Base-by-base conservation (phyloP, 2,329 filamentous ascomycete species). In the Rhinocladiella mackenziei region DNA sequence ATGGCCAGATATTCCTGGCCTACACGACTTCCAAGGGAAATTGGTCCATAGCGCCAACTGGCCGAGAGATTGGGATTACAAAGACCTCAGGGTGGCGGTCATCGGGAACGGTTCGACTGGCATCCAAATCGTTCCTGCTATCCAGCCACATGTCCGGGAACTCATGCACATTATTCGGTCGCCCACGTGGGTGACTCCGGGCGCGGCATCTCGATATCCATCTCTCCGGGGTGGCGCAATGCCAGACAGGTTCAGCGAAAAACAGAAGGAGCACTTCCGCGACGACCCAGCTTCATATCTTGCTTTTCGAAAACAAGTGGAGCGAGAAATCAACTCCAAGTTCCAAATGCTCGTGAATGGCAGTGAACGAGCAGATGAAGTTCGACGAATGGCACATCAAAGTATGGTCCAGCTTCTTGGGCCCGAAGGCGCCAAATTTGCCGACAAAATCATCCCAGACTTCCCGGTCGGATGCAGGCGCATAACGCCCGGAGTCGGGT, bases 401-500 rank as follows among this genome's bases (percentile, higher is more conserved):
- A 35, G 32, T 11, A 41, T 22, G 30, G 14, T 30, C 15, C 22
- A 23, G 5, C 13, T 41, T 14, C 17, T 19, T 14, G 37, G 37
- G 17, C 26, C 19, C 15, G 25, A 44, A 2, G 22, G 25, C 19
- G 26, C 19, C n/a, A 26, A 29, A n/a, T 29, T 33, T 10, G 29
- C 30, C 22, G 22, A 45, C 3, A 37, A 35, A 19, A 28, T 56
- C n/a, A 51, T 54, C 11, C 62, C 60, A 1, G 44, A 55, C 1
- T 60, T 54, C 37, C 31, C 41, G 9, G 44, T 59, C 6, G 72
- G 71, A 1, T 76, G 72, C 43, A 62, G 71, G 8, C 62, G 73
- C 1, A 51, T 73, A 9, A 74, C 73, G 0, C 74, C 73, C 1
- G 73, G 73, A 0, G 45, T 56, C 9, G 59, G 58, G 4, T 62